Base-by-base conservation (phyloP, 306 rosid genomes). In the Prunus armeniaca region DNA sequence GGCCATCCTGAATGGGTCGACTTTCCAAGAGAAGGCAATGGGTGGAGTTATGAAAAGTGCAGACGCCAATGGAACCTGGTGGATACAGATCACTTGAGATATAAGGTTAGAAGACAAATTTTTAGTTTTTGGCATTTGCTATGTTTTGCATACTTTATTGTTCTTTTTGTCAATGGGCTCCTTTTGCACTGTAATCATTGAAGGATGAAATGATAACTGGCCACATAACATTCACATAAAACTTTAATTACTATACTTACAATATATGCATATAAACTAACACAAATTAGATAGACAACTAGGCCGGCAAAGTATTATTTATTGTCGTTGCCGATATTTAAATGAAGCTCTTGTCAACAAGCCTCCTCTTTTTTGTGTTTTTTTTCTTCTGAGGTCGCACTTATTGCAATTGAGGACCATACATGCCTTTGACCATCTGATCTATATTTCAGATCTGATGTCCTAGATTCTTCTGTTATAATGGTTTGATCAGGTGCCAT, bases 1-100 rank as follows among this genome's bases (percentile, higher is more conserved):
- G 98, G 98, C 76, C 98, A 94, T 87, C 98, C 98, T 19, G 98
- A 94, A 76, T 94, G 98, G 98, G 86, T 94, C 47, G 98, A 94
- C 86, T 94, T 94, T 82, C 98, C 98, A 71, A 89, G 98, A 92
- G 98, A 94, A 80, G 98, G 97, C 82, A 94, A 94, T 83, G 97
- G 58, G 47, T 94, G 98, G 98, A 94, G 96, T 78, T 94, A 94
- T 79, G 97, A 94, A 64, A 92, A 86, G 84, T 94, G 98, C 84
- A 85, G 95, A 81, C 96, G 98, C 71, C 97, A 94, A 69, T 94
- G 98, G 98, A 77, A 90, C 85, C 85, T 94, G 85, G 85, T 83
- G 72, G 97, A 94, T 65, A 76, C 96, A 49, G 92, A 92, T 55
- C 97, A 94, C 82, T 77, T 94, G 86, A 87, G 97, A 89, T 94